Evolutionary conservation across 768 basidiomycete genomes (phyloP), one percentile per base, ranked within the genome.

Genomic region (Trametes villosa): DNA sequence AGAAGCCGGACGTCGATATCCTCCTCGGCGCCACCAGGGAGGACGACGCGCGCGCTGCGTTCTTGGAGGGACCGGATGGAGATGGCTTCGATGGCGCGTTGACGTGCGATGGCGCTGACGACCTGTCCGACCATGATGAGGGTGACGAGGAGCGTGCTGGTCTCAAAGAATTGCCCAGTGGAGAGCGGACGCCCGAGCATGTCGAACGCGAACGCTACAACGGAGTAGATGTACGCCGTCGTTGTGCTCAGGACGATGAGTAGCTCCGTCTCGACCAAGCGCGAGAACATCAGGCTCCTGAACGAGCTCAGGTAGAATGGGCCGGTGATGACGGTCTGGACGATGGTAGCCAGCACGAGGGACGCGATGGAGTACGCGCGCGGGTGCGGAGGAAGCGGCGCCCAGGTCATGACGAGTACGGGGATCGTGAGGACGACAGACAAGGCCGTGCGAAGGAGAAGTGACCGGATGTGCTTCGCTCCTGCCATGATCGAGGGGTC

Each of bases 331-430:
- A 48, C 68, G 7, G 65, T 51, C 57, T 79, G 79, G 18, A 80
- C 75, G 58, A 76, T 54, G 5, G 78, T 77, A 8, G 78, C 72
- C 22, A 81, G 70, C 17, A 71, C 69, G 44, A 79, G 68, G 7
- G 76, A 78, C 2, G 73, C 65, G 47, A 71, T 72, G 15, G 76
- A 74, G 49, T 79, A 78, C 1, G 70, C 66, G 54, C 67, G 65
- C 12, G 74, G 73, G 30, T 67, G 69, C 30, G 64, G 51, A 3
- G 72, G 74, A 12, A 79, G 71, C 2, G 70, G 71, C 1, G 78
- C 77, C 79, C 79, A 81, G 7, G 79, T 67, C 65, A 80, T 68
- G 36, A 81, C 65, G 15, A 80, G 71, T 9, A 81, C 77, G 1
- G 79, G 79, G 30, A 79, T 69, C 34, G 75, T 74, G 26, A 79